Evolutionary conservation across 2,329 filamentous ascomycete genomes (phyloP).

Genomic region (Monascus ruber): DNA sequence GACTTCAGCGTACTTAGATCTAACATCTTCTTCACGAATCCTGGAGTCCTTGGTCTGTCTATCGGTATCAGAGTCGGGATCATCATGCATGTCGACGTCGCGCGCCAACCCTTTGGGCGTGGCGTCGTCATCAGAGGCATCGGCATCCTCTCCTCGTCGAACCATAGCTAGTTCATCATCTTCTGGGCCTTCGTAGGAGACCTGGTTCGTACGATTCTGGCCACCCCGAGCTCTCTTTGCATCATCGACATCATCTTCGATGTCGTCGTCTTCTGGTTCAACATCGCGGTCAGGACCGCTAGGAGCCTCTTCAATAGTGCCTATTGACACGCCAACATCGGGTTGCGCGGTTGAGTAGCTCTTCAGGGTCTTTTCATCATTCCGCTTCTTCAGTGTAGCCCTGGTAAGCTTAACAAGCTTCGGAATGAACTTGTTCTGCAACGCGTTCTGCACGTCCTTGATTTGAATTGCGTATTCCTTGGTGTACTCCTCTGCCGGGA

Average conservation of each 20-base stretch:
- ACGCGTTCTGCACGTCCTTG: conserved; percentile 62
- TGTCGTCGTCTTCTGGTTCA: conserved; percentile 56
- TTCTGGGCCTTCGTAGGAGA: conserved; percentile 86
- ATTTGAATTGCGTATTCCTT: conserved; percentile 73
- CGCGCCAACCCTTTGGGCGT: conserved; percentile 11
- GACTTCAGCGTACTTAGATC: conserved; percentile 53
- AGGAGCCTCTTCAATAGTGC: conserved; percentile 42
- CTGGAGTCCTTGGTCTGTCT: conserved; percentile 30
- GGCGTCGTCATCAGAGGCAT: conserved; percentile 39
- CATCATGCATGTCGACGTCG: conserved; percentile 26
- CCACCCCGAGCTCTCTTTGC: conserved; percentile 48
- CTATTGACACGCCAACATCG: conserved; percentile 56
- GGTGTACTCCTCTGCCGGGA: conserved; percentile 71
- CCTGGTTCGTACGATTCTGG: conserved; percentile 65
- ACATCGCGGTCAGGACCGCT: conserved; percentile 40
- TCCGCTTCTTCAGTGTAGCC: conserved; percentile 70
- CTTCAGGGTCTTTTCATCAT: conserved; percentile 43
- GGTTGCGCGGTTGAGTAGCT: conserved; percentile 60
- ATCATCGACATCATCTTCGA: conserved; percentile 68
- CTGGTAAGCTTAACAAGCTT: conserved; percentile 58
- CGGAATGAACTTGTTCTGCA: conserved; percentile 72
- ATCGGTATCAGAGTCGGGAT: conserved; percentile 29
- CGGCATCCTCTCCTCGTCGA: conserved; percentile 48
- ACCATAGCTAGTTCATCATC: conserved; percentile 78
- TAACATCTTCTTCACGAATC: conserved; percentile 53